Evolutionary conservation across 2,329 filamentous ascomycete genomes (phyloP), one percentile per base, ranked within the genome.

Genomic region (Colletotrichum sp.): DNA sequence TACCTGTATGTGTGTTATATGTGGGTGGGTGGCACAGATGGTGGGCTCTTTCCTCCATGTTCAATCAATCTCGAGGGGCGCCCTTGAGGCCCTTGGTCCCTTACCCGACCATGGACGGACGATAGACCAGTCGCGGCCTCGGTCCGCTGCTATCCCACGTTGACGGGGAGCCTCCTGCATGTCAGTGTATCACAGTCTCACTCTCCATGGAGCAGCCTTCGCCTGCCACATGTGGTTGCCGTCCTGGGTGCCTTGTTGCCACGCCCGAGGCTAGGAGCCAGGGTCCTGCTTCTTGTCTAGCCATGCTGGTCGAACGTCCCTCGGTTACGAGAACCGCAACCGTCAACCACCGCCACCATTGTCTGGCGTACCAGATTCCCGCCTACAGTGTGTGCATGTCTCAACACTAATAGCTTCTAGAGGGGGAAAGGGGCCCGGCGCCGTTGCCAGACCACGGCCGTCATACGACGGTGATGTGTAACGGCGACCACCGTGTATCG

Each of bases 131-230:
- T 72, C 36, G 55, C 21, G 16, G 55, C 36, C 62, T 72, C 62
- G 38, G 73, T 68, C 69, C 63, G 69, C 69, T 28, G 73, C 63
- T 52, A 72, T 73, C 16, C 43, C 69, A 72, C 55, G 62, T 67
- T 67, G 69, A 67, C 69, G 69, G 69, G 62, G 73, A 56, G 55
- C 26, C 56, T 68, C 32, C 69, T 67, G 73, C 69, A 75, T 75
- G 69, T 72, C 73, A 58, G 56, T 67, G 72, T 72, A 72, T 73
- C 73, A 63, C 32, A 58, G 66, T 71, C 52, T 65, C 61, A 28
- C 34, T 66, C 52, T 14, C 52, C 36, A 38, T 55, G 66, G 43
- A 64, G 67, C 16, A 48, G 21, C 18, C 71, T 48, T 71, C 72
- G 52, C 32, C 69, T 75, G 69, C 62, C 73, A 72, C 56, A 30